A percentile compares a stretch with the other conserved stretches of the same genome.
These are phyloP conservation scores for Claviceps sp. DNA, from an alignment of 2,329 filamentous ascomycete species.

Conservation along the genomic window DNA sequence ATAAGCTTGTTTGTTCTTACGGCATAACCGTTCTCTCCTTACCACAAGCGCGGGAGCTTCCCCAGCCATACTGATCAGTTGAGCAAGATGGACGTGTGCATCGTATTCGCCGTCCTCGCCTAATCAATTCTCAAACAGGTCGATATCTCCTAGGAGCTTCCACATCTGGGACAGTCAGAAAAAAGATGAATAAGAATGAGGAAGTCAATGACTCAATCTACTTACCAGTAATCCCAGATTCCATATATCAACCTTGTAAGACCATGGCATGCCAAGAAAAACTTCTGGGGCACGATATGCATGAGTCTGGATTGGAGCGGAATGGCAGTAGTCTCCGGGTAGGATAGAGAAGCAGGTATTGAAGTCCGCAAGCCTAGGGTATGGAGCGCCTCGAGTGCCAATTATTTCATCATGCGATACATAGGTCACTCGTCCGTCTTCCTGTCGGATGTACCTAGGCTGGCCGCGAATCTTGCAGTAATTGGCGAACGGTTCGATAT, in stretches of 20 bases:
- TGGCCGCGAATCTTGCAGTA: neutral
- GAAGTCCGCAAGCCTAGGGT: neutral
- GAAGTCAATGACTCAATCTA: no score
- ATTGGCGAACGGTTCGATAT: neutral
- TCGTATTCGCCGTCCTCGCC: slow-evolving; percentile 11
- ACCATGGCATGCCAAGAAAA: slow-evolving; percentile 11
- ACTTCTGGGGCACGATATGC: slow-evolving; percentile 12
- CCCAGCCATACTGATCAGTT: slow-evolving; percentile 10
- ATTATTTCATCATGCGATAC: neutral
- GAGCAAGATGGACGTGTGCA: slow-evolving; percentile 12
- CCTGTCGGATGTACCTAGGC: neutral
- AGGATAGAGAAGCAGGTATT: slow-evolving; percentile 1
- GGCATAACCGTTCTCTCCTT: slow-evolving; percentile 8
- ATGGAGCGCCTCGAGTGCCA: no score
- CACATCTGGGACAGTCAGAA: slow-evolving; percentile 10
- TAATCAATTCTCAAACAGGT: slow-evolving; percentile 7
- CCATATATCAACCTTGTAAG: slow-evolving; percentile 10
- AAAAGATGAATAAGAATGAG: neutral
- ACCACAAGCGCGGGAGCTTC: slow-evolving; percentile 6
- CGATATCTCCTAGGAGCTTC: slow-evolving; percentile 10
- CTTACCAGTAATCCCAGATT: slow-evolving; percentile 11
- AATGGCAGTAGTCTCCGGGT: slow-evolving; percentile 1
- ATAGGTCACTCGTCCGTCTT: neutral
- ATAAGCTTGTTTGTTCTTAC: neutral
- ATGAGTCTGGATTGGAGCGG: slow-evolving; percentile 11